Evolutionary conservation across 441 rosid species (phyloP).

Genomic region (Eutrema salsugineum): DNA sequence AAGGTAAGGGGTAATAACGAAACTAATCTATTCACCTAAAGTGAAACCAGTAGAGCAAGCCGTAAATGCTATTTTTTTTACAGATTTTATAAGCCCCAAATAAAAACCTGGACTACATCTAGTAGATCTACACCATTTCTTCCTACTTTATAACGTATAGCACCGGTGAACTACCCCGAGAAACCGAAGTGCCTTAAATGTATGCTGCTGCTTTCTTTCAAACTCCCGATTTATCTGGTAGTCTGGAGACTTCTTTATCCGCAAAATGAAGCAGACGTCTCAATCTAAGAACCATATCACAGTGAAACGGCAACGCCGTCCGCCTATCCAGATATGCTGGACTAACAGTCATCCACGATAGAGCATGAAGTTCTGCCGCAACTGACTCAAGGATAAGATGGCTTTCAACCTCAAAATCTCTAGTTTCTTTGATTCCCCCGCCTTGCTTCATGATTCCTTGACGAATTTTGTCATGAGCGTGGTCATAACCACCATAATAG

Average conservation of each 20-base stretch:
- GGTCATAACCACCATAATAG: constrained; percentile 71
- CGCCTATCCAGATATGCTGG: constrained; percentile 85
- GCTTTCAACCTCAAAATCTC: constrained; percentile 75
- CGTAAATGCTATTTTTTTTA: constrained; percentile 22
- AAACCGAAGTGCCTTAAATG: constrained; percentile 12
- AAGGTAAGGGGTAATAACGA: not conserved
- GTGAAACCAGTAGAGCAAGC: constrained; percentile 13
- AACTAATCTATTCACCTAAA: constrained; percentile 26
- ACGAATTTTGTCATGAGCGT: constrained; percentile 45
- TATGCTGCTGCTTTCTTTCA: constrained; percentile 25
- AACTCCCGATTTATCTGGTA: constrained; percentile 56
- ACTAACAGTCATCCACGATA: constrained; percentile 98
- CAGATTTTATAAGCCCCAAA: constrained; percentile 26
- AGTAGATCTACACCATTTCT: constrained; percentile 27
- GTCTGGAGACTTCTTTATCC: constrained; percentile 75
- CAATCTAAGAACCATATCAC: constrained; percentile 95
- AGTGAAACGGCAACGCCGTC: constrained; percentile 88
- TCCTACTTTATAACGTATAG: constrained; percentile 22
- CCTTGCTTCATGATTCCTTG: constrained; percentile 61
- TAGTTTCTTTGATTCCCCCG: constrained; percentile 61
- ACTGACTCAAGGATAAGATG: constrained; percentile 81
- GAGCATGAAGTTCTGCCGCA: constrained; percentile 94
- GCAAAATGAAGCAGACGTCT: constrained; percentile 99
- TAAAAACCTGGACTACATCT: constrained; percentile 23
- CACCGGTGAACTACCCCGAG: constrained; percentile 11